A percentile compares a stretch with the other conserved stretches of the same genome.
phyloP scores from a whole-genome alignment of 352 stramenopile genomes.

The Globisporangium sylvaticum region DNA sequence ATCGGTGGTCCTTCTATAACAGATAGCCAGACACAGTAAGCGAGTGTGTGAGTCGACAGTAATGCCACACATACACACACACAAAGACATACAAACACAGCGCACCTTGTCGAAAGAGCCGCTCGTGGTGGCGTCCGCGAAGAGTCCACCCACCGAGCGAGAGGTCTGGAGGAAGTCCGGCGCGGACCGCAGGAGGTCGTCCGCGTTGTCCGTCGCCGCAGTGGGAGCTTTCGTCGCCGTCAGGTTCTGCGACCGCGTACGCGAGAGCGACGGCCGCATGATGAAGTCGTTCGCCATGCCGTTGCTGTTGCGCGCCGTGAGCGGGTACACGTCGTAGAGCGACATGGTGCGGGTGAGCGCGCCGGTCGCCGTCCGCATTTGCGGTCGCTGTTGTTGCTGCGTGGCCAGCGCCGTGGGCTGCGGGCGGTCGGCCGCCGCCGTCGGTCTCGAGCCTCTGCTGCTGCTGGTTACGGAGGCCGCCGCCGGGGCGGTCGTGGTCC shows the following conservation, averaged over 20 bases:
- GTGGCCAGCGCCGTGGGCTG: slow-evolving; percentile 4
- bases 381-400: slow-evolving; percentile 2
- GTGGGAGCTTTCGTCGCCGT: not conserved
- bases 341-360: slow-evolving; percentile 7
- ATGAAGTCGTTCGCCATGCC: slow-evolving; percentile 3
- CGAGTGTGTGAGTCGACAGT: not conserved
- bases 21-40: not conserved
- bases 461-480: not conserved
- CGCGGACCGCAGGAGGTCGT: slow-evolving; percentile 12
- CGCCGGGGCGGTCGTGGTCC: not conserved
- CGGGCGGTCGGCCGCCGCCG: not conserved
- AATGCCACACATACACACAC: not conserved
- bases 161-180: slow-evolving; percentile 18
- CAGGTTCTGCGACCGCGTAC: slow-evolving; percentile 22
- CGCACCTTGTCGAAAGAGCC: slow-evolving; percentile 14
- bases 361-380: not conserved
- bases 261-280: slow-evolving; percentile 24
- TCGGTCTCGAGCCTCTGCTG: not conserved
- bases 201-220: slow-evolving; percentile 4
- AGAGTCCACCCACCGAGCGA: slow-evolving; percentile 9
- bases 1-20: slow-evolving; percentile 13
- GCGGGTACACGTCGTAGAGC: slow-evolving; percentile 74
- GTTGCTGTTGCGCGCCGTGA: slow-evolving; percentile 27
- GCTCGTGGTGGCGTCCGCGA: not conserved
- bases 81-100: not conserved